phyloP scores from a whole-genome alignment of 148 eudicot species.

The Rheum nobile region DNA sequence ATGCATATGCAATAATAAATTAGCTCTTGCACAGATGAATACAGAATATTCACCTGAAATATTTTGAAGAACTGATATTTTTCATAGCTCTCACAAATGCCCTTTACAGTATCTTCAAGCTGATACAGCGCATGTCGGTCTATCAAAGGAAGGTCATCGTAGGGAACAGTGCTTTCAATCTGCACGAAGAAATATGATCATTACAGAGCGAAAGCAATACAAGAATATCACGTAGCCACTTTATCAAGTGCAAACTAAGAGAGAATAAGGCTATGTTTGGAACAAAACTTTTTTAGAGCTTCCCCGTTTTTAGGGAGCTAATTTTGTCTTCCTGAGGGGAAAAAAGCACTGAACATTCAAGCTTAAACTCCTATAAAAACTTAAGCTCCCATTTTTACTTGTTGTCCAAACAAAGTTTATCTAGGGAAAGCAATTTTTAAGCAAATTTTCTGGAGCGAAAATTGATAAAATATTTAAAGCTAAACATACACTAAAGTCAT shows the following conservation, averaged over 20 bases:
- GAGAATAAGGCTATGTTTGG: neutral
- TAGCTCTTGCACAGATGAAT: neutral
- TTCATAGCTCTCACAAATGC: slow-evolving; percentile 72
- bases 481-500: slow-evolving; percentile 74
- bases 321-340: neutral
- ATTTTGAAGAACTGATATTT: slow-evolving; percentile 89
- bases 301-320: neutral
- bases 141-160: slow-evolving; percentile 65
- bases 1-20: neutral
- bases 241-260: neutral
- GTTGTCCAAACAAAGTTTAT: neutral
- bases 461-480: neutral
- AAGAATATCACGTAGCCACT: neutral
- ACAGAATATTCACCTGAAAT: slow-evolving; percentile 53
- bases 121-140: slow-evolving; percentile 92
- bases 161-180: slow-evolving; percentile 58
- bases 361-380: neutral
- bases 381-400: neutral
- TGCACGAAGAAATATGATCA: slow-evolving; percentile 17
- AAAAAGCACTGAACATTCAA: neutral
- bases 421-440: neutral
- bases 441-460: neutral
- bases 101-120: slow-evolving; percentile 70
- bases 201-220: neutral
- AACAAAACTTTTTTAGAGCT: neutral